phyloP scores from a whole-genome alignment of 768 basidiomycete species.

The Termitomyces sp. region DNA sequence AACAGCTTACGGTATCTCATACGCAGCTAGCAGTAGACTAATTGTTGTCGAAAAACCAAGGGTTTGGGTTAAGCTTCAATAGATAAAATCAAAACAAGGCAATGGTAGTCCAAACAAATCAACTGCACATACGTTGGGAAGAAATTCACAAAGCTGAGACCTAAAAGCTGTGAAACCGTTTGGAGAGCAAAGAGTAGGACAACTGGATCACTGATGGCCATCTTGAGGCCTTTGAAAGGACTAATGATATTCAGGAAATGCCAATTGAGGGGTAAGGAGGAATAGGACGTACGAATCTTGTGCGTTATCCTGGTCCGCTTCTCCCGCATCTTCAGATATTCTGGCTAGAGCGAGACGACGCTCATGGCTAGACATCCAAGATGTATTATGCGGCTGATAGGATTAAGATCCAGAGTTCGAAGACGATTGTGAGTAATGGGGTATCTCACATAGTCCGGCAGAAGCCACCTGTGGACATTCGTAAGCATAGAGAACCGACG shows the following conservation, averaged over 20 bases:
- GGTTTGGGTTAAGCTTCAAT: constrained; percentile 46
- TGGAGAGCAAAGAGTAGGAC: constrained; percentile 53
- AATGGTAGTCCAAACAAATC: neutral
- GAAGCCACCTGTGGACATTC: constrained; percentile 37
- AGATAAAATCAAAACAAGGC: neutral
- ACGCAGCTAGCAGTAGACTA: constrained; percentile 48
- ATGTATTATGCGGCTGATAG: constrained; percentile 55
- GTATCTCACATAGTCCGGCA: constrained; percentile 54
- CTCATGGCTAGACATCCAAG: constrained; percentile 50
- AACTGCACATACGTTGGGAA: constrained; percentile 40
- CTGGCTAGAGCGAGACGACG: constrained; percentile 57
- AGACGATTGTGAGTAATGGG: neutral
- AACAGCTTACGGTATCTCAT: constrained; percentile 14
- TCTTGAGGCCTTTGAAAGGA: constrained; percentile 42
- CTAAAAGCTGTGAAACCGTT: constrained; percentile 43
- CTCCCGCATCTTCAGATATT: constrained; percentile 64
- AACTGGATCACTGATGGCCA: constrained; percentile 55
- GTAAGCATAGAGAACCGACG: neutral
- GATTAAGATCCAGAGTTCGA: neutral
- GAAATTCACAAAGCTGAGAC: constrained; percentile 58
- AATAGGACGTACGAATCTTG: constrained; percentile 49
- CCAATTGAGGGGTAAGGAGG: neutral
- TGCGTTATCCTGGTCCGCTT: constrained; percentile 57
- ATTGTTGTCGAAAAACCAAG: constrained; percentile 31
- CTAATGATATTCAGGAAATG: constrained; percentile 21